These are phyloP conservation scores for Penicillium salamii DNA, from an alignment of 495 filamentous ascomycete species.

Conservation along the genomic window DNA sequence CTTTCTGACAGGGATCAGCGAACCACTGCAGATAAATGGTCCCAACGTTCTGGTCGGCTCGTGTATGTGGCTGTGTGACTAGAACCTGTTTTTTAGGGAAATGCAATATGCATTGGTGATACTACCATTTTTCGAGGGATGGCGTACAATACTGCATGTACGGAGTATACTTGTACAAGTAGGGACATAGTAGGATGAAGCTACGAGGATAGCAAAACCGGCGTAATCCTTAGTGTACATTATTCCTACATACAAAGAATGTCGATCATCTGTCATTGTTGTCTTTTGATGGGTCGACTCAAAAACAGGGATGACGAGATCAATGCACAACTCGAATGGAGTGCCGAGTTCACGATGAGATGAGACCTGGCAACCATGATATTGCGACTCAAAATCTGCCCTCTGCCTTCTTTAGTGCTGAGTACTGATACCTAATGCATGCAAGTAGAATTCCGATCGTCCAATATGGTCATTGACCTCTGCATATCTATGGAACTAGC, in stretches of 20 bases:
- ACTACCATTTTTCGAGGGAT: no score
- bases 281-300: neutral
- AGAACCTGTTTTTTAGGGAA: neutral
- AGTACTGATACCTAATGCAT: no score
- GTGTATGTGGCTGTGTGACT: neutral
- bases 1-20: neutral
- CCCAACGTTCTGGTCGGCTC: slow-evolving; percentile 5
- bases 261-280: neutral
- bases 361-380: neutral
- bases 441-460: no score
- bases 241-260: neutral
- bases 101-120: neutral
- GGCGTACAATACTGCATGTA: neutral
- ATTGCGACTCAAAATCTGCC: neutral
- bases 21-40: neutral
- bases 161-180: neutral
- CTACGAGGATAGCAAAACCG: neutral
- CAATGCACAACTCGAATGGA: neutral
- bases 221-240: neutral
- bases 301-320: slow-evolving; percentile 1
- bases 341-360: neutral
- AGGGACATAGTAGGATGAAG: no score
- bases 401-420: no score
- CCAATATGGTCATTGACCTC: no score
- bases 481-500: no score